Evolutionary conservation across 2,329 filamentous ascomycete genomes (phyloP).

Genomic region (Aspergillus ochraceoroseus): DNA sequence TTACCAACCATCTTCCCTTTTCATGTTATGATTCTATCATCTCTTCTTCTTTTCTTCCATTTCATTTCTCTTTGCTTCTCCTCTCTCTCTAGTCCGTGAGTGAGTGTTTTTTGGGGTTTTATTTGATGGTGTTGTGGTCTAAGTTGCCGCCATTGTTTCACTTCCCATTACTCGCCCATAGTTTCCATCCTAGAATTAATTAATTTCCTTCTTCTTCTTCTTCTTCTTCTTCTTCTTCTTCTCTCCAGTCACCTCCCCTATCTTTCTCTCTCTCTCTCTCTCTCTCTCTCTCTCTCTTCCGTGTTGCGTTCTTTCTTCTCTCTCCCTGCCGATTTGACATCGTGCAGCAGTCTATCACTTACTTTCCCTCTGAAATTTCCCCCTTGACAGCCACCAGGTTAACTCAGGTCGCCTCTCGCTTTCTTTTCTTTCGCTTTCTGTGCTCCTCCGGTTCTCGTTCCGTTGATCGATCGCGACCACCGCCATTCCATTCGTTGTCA

Average conservation of each 20-base stretch:
- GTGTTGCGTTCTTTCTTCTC: constrained; percentile 7
- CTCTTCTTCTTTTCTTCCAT: neutral
- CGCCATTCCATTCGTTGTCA: constrained; percentile 5
- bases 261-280: constrained; percentile 2
- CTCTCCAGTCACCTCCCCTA: constrained; percentile 5
- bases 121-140: constrained; percentile 2
- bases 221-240: constrained; percentile 6
- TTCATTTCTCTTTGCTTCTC: constrained; percentile 1
- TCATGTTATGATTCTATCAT: no score
- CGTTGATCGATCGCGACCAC: constrained; percentile 4
- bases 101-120: neutral
- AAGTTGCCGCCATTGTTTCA: constrained; percentile 22
- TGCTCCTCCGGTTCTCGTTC: constrained; percentile 5
- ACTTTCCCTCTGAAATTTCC: constrained; percentile 15
- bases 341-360: constrained; percentile 17
- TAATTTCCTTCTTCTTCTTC: constrained; percentile 4
- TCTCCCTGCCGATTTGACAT: constrained; percentile 24
- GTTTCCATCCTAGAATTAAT: constrained; percentile 9
- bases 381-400: constrained; percentile 15
- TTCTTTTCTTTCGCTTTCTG: constrained; percentile 13
- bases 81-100: constrained; percentile 5
- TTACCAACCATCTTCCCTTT: constrained; percentile 3
- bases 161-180: constrained; percentile 13
- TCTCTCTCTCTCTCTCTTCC: constrained; percentile 7
- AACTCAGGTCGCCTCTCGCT: constrained; percentile 20